Evolutionary conservation across 2,329 filamentous ascomycete genomes (phyloP), one percentile per base, ranked within the genome.

Genomic region (Pestalotiopsis sp.): DNA sequence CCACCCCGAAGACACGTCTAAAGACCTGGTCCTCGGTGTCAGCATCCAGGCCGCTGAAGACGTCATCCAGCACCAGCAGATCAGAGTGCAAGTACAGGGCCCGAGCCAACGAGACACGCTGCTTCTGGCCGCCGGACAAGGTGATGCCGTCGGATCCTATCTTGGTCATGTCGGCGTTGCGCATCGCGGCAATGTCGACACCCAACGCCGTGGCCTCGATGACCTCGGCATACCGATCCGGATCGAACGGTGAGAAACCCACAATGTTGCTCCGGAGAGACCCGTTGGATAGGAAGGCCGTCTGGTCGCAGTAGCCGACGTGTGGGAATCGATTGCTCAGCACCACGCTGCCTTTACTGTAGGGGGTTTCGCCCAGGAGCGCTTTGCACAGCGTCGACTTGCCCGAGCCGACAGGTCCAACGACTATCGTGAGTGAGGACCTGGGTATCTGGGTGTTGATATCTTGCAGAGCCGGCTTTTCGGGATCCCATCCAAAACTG

Each of bases 121-220:
- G 81, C 70, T 80, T 82, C 70, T 86, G 84, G 0, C 84, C 84
- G 4, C 84, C 84, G 3, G 82, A 84, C 0, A 86, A 75, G 4
- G 78, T 80, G 66, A 84, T 77, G 0, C 84, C 84, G 56, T 82
- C 82, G 62, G 81, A 84, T 1, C 84, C 84, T 41, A 85, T 76
- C 1, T 78, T 73, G 0, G 82, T 84, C 12, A 73, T 69, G 49
- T 85, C 81, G 1, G 79, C 77, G 3, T 77, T 68, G 0, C 78
- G 71, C 11, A 85, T 73, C 4, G 73, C 74, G 11, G 78, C 75
- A 5, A 84, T 74, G 59, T 80, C 77, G n/a, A 71, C 39, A 4
- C 60, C 41, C 2, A 79, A 73, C 49, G 75, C 73, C 9, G 75
- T 73, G 9, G 73, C 74, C 5, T 74, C 64, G 25, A 80, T 66